A percentile compares a stretch with the other conserved stretches of the same genome.
Evolutionary conservation across 2,329 filamentous ascomycete species (phyloP).

Genomic region (Knufia fluminis): DNA sequence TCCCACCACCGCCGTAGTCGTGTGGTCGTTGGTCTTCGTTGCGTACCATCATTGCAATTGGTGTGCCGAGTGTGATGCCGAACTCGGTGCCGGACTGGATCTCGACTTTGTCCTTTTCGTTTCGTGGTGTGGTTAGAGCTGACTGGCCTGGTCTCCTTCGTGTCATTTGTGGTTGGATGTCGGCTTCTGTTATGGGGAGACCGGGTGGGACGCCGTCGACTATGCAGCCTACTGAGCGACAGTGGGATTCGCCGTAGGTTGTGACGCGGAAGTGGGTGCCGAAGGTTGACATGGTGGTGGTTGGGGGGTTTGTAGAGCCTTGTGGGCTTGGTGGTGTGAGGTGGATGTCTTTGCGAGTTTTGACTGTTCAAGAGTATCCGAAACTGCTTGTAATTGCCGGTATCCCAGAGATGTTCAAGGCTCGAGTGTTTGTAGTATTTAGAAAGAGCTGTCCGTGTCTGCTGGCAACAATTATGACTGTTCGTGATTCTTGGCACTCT

Average conservation of each 20-base stretch:
- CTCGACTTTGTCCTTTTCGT: slow-evolving; percentile 84
- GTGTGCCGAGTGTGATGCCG: slow-evolving; percentile 80
- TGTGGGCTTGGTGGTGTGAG: not conserved
- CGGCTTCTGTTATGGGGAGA: slow-evolving; percentile 71
- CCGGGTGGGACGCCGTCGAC: slow-evolving; percentile 87
- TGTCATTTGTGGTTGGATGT: slow-evolving; percentile 93
- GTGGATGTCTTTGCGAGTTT: no score
- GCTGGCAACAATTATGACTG: no score
- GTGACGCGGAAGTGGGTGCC: slow-evolving; percentile 73
- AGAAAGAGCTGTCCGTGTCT: no score
- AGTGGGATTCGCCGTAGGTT: slow-evolving; percentile 83
- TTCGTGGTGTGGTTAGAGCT: slow-evolving; percentile 78
- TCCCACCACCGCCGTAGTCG: slow-evolving; percentile 67
- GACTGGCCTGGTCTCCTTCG: slow-evolving; percentile 82
- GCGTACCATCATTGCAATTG: slow-evolving; percentile 75
- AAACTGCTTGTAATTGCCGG: no score
- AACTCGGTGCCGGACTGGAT: slow-evolving; percentile 91
- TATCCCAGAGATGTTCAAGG: no score
- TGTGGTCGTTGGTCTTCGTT: slow-evolving; percentile 90
- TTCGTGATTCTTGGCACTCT: no score
- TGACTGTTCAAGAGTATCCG: no score
- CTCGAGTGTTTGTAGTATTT: no score
- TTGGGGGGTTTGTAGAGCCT: not conserved
- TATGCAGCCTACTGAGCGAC: slow-evolving; percentile 86
- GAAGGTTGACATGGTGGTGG: slow-evolving; percentile 69